These are phyloP conservation scores for Trypanosoma mega DNA, from an alignment of 208 protist genomes.

Conservation along the genomic window DNA sequence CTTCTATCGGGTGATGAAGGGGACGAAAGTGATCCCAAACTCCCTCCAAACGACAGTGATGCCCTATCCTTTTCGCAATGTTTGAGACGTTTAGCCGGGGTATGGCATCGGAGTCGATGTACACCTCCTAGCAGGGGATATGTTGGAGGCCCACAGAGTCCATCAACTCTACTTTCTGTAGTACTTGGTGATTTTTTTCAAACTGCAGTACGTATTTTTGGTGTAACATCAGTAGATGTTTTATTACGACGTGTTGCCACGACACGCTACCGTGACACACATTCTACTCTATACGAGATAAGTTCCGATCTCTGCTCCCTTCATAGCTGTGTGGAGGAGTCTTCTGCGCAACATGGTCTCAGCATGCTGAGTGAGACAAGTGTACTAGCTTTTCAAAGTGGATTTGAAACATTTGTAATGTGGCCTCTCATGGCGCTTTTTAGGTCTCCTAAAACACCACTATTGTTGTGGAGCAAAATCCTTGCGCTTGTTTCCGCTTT, in stretches of 20 bases:
- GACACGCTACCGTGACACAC: neutral
- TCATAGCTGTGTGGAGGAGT: neutral
- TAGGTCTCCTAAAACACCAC: conserved; percentile 10
- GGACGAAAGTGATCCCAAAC: neutral
- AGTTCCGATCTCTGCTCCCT: conserved; percentile 22
- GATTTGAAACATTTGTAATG: conserved; percentile 27
- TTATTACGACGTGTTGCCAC: conserved; percentile 10
- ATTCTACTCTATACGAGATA: neutral
- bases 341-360: neutral
- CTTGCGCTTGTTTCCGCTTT: conserved; percentile 23
- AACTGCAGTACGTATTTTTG: conserved; percentile 9
- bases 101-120: conserved; percentile 19
- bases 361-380: neutral
- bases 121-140: neutral
- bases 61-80: conserved; percentile 13
- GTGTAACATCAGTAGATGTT: conserved; percentile 22
- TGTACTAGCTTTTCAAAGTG: conserved; percentile 12
- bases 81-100: conserved; percentile 9
- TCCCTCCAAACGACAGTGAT: neutral
- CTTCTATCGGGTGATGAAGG: neutral
- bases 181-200: conserved; percentile 24
- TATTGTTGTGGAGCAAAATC: conserved; percentile 29
- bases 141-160: conserved; percentile 3
- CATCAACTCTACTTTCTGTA: conserved; percentile 11
- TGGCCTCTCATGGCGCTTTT: conserved; percentile 24